phyloP scores from a whole-genome alignment of 106 monocot species.

The Acorus gramineus region DNA sequence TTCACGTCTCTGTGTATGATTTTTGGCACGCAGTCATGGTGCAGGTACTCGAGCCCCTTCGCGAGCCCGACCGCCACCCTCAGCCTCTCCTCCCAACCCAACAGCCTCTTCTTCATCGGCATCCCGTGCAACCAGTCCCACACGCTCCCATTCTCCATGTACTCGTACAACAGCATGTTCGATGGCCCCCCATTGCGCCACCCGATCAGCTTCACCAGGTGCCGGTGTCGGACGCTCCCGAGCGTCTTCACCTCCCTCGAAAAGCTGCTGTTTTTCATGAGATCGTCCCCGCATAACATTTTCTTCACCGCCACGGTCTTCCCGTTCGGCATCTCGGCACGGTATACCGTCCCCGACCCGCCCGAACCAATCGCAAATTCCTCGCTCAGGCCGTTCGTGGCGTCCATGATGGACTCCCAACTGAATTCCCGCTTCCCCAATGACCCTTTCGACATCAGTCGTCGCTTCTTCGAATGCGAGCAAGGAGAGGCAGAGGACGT shows the following conservation, averaged over 20 bases:
- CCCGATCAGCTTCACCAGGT: slow-evolving; percentile 82
- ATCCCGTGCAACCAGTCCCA: slow-evolving; percentile 76
- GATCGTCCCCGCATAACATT: slow-evolving; percentile 19
- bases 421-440: slow-evolving; percentile 46
- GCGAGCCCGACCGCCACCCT: slow-evolving; percentile 67
- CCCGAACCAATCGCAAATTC: slow-evolving; percentile 76
- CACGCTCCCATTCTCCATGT: slow-evolving; percentile 93
- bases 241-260: slow-evolving; percentile 67
- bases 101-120: slow-evolving; percentile 26
- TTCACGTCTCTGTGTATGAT: slow-evolving; percentile 91
- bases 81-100: slow-evolving; percentile 58
- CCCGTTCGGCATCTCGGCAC: slow-evolving; percentile 55
- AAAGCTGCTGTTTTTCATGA: slow-evolving; percentile 54
- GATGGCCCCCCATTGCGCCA: slow-evolving; percentile 11
- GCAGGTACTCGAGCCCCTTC: slow-evolving; percentile 86
- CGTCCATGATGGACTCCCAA: slow-evolving; percentile 74
- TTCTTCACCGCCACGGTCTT: slow-evolving; percentile 80
- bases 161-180: slow-evolving; percentile 68
- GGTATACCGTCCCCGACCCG: slow-evolving; percentile 71
- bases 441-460: slow-evolving; percentile 49
- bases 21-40: slow-evolving; percentile 70
- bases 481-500: slow-evolving; percentile 10
- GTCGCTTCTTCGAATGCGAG: slow-evolving; percentile 1
- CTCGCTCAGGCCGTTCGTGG: slow-evolving; percentile 61
- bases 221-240: slow-evolving; percentile 69